Base-by-base conservation (phyloP, 768 basidiomycete genomes). In the Boletus vermiculosoides region DNA sequence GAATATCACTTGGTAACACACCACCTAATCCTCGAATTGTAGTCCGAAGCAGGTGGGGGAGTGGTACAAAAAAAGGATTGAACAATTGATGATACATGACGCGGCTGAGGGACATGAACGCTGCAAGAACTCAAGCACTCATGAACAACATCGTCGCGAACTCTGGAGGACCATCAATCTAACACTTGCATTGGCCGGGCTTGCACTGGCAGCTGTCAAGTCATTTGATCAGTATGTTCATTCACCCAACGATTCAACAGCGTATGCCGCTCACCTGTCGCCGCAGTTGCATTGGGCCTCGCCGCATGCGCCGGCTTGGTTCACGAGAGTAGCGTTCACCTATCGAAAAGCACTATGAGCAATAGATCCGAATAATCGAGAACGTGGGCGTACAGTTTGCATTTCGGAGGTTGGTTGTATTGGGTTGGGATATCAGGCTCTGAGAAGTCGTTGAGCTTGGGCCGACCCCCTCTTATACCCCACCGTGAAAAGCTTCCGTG, bases 121-220 rank as follows among this genome's bases (percentile, higher is more conserved):
- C n/a, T 48, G 11, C 28, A 30, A 48, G 31, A 48, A 31, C 36
- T 18, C 28, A 30, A 48, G 31, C 33, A 31, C 36, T 18, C 18
- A 28, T 5, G 36, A 16, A n/a, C 31, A 22, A 15, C n/a, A 30
- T 50, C 37, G 9, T 50, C 37, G 9, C 28, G 28, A 10, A 25
- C 22, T 7, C 16, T 4, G 5, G 18, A 25, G 23, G 23, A 30
- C 23, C 2, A 31, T 28, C 10, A n/a, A 49, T 48, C 3, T 34
- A 61, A n/a, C 61, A 62, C 36, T 62, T 57, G 61, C 61, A 62
- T 34, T 62, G 2, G 15, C 40, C 50, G 13, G 51, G 5, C 3
- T 61, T 56, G 57, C 63, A 65, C 37, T 66, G 15, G 56, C 64
- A 66, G 7, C 64, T 65, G 36, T 18, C 2, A 18, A 46, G 8